Evolutionary conservation across 2,329 filamentous ascomycete genomes (phyloP).

Genomic region (Aureobasidium sp.): DNA sequence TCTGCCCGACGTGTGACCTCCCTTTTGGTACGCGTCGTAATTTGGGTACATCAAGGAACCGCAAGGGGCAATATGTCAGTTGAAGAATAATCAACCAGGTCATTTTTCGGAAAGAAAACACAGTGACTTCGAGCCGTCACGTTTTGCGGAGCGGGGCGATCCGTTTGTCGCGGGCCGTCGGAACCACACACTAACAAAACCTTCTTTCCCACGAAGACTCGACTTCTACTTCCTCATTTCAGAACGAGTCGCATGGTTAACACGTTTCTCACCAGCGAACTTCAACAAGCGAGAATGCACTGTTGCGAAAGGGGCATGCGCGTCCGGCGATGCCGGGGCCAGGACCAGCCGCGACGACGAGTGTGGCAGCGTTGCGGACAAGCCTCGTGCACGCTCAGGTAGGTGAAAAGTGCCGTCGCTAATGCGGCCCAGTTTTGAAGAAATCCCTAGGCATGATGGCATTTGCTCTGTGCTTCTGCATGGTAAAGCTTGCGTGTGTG

Average conservation of each 20-base stretch:
- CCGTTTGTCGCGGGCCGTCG: conserved; percentile 11
- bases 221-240: background rate
- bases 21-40: background rate
- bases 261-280: background rate
- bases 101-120: background rate
- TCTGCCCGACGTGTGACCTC: background rate
- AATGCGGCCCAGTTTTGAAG: conserved; percentile 5
- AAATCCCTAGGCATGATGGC: background rate
- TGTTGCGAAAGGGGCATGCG: background rate
- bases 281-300: background rate
- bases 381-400: background rate
- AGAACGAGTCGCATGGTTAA: background rate
- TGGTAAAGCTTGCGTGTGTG: background rate
- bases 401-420: conserved; percentile 10
- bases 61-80: conserved; percentile 9
- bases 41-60: background rate
- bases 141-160: conserved; percentile 10
- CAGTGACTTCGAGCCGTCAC: background rate
- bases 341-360: background rate
- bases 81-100: background rate
- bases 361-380: background rate
- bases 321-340: background rate
- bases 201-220: background rate
- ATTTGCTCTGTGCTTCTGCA: background rate
- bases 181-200: background rate